Base-by-base conservation (phyloP, 139 green algal genomes). In the Tetratostichococcus sp. region DNA sequence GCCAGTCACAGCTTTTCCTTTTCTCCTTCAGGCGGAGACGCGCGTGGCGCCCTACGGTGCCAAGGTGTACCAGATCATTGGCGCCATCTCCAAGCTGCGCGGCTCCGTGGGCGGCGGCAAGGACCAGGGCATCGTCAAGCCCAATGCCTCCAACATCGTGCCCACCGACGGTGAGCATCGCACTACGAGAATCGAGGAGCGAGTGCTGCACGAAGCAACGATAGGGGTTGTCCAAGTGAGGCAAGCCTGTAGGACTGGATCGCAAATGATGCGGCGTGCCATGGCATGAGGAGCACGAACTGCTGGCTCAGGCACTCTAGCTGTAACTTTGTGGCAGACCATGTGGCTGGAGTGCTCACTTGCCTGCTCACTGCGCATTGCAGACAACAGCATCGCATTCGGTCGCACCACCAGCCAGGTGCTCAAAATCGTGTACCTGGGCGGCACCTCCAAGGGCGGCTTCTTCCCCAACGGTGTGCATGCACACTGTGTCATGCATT, bases 391-490 rank as follows among this genome's bases (percentile, higher is more conserved):
- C 22, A 39, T 78, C 31, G 65, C 65, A 62, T 77, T 70, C 28
- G 23, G 1, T 0, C 72, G 77, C 69, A 82, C 21, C 43, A 71
- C 30, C 74, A 62, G 6, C 33, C 33, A 83, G 43, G 78, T 86
- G 69, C 73, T 86, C 66, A 33, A 65, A 22, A 84, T 86, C 69
- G 82, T 86, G 67, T 85, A 82, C 35, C 62, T 79, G 32, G 81
- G 77, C 23, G 68, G 43, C 35, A 65, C 28, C 28, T 34, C 26
- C 69, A 77, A 81, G 70, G 81, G 81, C 23, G 70, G 70, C 70
- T 80, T 84, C 77, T 86, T 80, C 76, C 78, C 81, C 66, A 71
- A 84, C 6, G 81, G 81, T 11, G 26, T 86, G 21, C 84, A 79
- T 23, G 77, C 77, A n/a, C n/a, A 62, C 31, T 66, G 8, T 50